Evolutionary conservation across 116 monocot genomes (phyloP), one percentile per base, ranked within the genome.

Genomic region (Zostera marina): DNA sequence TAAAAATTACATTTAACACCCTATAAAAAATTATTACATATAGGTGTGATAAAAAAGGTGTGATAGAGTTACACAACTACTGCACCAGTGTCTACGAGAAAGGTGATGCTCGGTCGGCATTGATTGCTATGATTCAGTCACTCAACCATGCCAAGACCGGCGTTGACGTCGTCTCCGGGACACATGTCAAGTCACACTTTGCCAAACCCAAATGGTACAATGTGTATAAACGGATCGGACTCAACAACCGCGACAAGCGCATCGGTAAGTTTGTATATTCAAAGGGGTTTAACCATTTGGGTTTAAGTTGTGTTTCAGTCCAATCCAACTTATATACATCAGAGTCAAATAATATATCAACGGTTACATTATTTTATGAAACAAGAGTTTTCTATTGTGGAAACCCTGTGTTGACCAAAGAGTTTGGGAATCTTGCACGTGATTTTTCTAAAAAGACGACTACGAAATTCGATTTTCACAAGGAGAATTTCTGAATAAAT

Each of bases 371-470:
- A n/a, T n/a, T n/a, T n/a, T 19, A 40, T 59, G 41, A 17, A 54
- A 66, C 80, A 89, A 84, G 88, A 0, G 91, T 91, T 13, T 91
- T 91, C 77, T 91, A 91, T 56, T 91, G 91, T 47, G 91, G 91
- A 4, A 77, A 72, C 0, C 72, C 91, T 8, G 67, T 55, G n/a
- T 65, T 77, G 42, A 77, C 77, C 9, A 76, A 77, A 20, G 74
- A 85, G 70, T 66, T 91, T 17, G 67, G 79, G 8, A 66, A 77
- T n/a, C 77, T 67, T 0, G 67, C 85, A n/a, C 52, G 22, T 20
- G 91, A 91, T 68, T 91, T 91, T 71, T 82, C 85, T 13, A 57
- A 74, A 47, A 85, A 75, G 69, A 81, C 91, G 4, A 60, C 72
- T 42, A 91, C 91, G 11, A 82, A 82, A 59, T 91, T 91, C 66